Conservation (phyloP, 148 eudicot species). For the Fagopyrum esculentum region DNA sequence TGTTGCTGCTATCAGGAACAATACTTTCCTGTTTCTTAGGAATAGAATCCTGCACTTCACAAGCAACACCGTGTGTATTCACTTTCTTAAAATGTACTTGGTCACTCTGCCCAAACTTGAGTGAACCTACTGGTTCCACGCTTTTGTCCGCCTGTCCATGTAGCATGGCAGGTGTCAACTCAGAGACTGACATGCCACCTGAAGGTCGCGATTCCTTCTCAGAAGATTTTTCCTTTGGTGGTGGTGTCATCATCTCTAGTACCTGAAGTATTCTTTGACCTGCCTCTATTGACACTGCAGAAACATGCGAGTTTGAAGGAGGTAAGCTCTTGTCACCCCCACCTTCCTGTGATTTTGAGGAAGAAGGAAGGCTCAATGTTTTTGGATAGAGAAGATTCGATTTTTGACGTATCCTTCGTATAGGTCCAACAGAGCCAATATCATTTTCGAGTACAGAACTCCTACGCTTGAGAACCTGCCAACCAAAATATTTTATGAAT, state of each 20-base stretch:
- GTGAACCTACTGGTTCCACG: slow-evolving; percentile 34
- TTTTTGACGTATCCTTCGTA: slow-evolving; percentile 67
- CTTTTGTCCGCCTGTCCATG: slow-evolving; percentile 43
- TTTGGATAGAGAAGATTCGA: slow-evolving; percentile 58
- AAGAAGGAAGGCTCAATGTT: slow-evolving; percentile 21
- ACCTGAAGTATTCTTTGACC: slow-evolving; percentile 70
- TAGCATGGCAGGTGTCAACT: slow-evolving; percentile 31
- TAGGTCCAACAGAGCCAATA: slow-evolving; percentile 66
- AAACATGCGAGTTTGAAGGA: slow-evolving; percentile 32
- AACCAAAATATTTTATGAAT: background rate
- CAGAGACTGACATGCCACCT: slow-evolving; percentile 30
- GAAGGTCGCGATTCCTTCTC: slow-evolving; percentile 30
- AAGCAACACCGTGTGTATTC: slow-evolving; percentile 16
- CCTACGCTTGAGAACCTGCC: slow-evolving; percentile 68
- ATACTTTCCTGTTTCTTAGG: slow-evolving; percentile 19
- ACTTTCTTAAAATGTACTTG: slow-evolving; percentile 25
- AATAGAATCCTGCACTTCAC: slow-evolving; percentile 22
- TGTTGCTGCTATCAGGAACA: slow-evolving; percentile 22
- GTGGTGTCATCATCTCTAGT: slow-evolving; percentile 63
- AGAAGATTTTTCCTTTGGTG: slow-evolving; percentile 64
- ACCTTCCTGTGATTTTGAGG: slow-evolving; percentile 24
- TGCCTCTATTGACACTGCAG: slow-evolving; percentile 62
- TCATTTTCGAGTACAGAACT: slow-evolving; percentile 59
- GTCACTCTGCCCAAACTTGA: slow-evolving; percentile 30
- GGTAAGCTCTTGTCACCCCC: slow-evolving; percentile 23